phyloP scores from a whole-genome alignment of 1,284 basidiomycete genomes.

The Polyporus tsugae region DNA sequence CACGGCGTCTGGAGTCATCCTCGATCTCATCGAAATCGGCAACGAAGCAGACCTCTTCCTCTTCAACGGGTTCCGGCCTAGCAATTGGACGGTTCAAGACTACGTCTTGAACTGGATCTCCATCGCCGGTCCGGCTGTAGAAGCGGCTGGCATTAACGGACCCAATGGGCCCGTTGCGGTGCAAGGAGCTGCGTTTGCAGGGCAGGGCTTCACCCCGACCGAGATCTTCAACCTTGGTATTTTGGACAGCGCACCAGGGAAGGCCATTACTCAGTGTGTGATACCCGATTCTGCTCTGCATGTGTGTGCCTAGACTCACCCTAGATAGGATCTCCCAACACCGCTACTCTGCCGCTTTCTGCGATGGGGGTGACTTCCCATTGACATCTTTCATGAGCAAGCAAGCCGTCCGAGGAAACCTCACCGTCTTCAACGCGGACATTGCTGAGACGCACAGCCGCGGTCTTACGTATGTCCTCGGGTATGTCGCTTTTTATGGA shows the following conservation, averaged over 20 bases:
- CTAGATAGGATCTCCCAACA: slow-evolving; percentile 65
- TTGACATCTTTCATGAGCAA: slow-evolving; percentile 71
- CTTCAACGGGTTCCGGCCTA: slow-evolving; percentile 55
- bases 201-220: slow-evolving; percentile 65
- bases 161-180: slow-evolving; percentile 50
- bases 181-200: slow-evolving; percentile 61
- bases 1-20: slow-evolving; percentile 50
- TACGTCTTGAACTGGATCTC: slow-evolving; percentile 61
- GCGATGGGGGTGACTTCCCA: slow-evolving; percentile 54
- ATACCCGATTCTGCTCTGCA: slow-evolving; percentile 14
- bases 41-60: slow-evolving; percentile 71
- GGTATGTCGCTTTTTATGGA: slow-evolving; percentile 44
- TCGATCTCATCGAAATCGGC: slow-evolving; percentile 33
- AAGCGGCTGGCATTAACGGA: slow-evolving; percentile 40
- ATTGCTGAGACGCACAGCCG: slow-evolving; percentile 53
- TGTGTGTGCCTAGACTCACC: slow-evolving; percentile 2
- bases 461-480: slow-evolving; percentile 65
- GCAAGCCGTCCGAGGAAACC: slow-evolving; percentile 61
- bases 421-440: slow-evolving; percentile 58
- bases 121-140: slow-evolving; percentile 37
- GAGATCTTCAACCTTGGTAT: slow-evolving; percentile 49
- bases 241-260: slow-evolving; percentile 43
- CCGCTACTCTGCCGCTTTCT: slow-evolving; percentile 64
- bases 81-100: slow-evolving; percentile 54
- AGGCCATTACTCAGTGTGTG: slow-evolving; percentile 43